Conservation (phyloP, 169 alveolate species). For the Fabrea salina region DNA sequence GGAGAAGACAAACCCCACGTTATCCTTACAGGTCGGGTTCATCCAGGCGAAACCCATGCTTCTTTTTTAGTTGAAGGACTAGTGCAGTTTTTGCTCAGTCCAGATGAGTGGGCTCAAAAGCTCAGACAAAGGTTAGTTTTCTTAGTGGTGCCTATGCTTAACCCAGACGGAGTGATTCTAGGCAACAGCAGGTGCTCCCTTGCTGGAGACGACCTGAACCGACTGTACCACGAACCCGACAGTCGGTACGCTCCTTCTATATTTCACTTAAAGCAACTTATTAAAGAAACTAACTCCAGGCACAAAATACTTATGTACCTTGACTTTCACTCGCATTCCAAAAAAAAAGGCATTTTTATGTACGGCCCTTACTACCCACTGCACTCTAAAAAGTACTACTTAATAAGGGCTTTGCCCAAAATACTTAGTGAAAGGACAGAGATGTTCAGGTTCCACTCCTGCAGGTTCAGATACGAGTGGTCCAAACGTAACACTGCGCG, state of each 20-base stretch:
- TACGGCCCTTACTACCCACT: constrained; percentile 42
- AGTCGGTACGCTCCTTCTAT: constrained; percentile 44
- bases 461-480: constrained; percentile 45
- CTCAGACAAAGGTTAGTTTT: constrained; percentile 59
- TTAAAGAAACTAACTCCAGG: not conserved
- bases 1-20: constrained; percentile 32
- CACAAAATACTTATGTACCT: constrained; percentile 43
- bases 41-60: constrained; percentile 90
- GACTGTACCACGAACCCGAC: constrained; percentile 69
- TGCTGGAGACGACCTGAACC: constrained; percentile 74
- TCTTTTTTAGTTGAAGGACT: constrained; percentile 49
- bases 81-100: not conserved
- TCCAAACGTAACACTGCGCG: constrained; percentile 1
- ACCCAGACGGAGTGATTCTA: constrained; percentile 75
- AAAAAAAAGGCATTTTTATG: constrained; percentile 53
- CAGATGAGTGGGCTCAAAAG: not conserved
- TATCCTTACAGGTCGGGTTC: constrained; percentile 77
- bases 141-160: constrained; percentile 78
- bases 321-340: constrained; percentile 67
- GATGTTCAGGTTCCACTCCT: constrained; percentile 64
- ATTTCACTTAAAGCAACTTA: not conserved
- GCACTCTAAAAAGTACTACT: constrained; percentile 45
- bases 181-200: constrained; percentile 72
- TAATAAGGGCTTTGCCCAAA: constrained; percentile 58
- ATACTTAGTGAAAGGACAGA: constrained; percentile 51